These are phyloP conservation scores for Rubia peregrina DNA, from an alignment of 305 asterid species.

Conservation along the genomic window DNA sequence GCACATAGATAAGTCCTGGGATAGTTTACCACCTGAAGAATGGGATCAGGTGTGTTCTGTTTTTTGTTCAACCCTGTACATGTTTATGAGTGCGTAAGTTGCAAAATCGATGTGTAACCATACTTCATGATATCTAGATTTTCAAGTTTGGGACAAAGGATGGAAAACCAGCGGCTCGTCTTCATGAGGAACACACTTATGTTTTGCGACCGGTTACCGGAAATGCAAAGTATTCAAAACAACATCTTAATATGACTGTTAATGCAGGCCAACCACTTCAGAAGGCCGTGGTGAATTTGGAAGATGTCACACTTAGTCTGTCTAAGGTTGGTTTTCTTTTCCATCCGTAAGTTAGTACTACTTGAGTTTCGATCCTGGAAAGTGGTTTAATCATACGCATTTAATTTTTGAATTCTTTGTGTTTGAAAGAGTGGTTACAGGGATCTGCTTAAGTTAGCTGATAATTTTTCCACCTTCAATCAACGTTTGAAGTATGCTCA, in stretches of 20 bases:
- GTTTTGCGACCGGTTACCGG: slow-evolving; percentile 89
- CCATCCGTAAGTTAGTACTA: slow-evolving; percentile 13
- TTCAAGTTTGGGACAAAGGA: slow-evolving; percentile 73
- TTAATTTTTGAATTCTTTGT: slow-evolving; percentile 13
- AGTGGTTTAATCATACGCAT: not conserved
- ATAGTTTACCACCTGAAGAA: slow-evolving; percentile 62
- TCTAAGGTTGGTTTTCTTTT: slow-evolving; percentile 56
- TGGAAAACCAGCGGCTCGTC: slow-evolving; percentile 62
- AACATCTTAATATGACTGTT: slow-evolving; percentile 50
- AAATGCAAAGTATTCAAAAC: slow-evolving; percentile 75
- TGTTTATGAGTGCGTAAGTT: slow-evolving; percentile 10
- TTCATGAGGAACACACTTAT: slow-evolving; percentile 54
- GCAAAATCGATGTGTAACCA: slow-evolving; percentile 19
- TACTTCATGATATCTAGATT: slow-evolving; percentile 38
- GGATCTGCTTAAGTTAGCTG: slow-evolving; percentile 83
- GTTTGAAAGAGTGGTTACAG: slow-evolving; percentile 69
- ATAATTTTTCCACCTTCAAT: slow-evolving; percentile 87
- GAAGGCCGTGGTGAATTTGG: slow-evolving; percentile 77
- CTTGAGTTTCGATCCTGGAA: not conserved
- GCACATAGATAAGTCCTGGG: slow-evolving; percentile 73
- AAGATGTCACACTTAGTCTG: slow-evolving; percentile 88
- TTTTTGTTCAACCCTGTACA: slow-evolving; percentile 16
- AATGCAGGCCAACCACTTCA: slow-evolving; percentile 57
- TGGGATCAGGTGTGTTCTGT: slow-evolving; percentile 71
- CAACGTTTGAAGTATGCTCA: slow-evolving; percentile 87